Evolutionary conservation across 805 yeast species (phyloP), one percentile per base, ranked within the genome.

Genomic region (Yamadazyma paraphyllophila): DNA sequence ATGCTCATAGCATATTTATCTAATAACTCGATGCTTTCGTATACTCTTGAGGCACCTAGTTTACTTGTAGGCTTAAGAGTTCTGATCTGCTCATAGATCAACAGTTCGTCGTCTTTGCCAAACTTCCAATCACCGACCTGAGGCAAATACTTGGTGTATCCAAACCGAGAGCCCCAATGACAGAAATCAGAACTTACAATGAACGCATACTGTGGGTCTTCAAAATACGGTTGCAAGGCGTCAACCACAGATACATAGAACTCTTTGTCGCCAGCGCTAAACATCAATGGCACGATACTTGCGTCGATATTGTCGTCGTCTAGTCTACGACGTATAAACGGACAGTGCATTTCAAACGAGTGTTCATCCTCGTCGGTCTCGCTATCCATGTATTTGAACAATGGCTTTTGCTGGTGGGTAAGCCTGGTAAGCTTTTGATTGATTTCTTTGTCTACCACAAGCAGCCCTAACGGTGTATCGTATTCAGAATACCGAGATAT

Each of bases 271-370:
- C 83, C 68, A 11, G 80, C 81, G 16, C 96, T 83, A 4, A 94
- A 76, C 77, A 92, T 71, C 37, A 94, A 78, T 0, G 99, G 99
- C 2, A 94, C 74, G 7, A 92, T 77, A 29, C 62, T 11, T 42
- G 51, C n/a, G 53, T 71, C 50, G 10, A n/a, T 14, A 47, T 64
- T 54, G 7, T 60, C 56, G 4, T 58, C 51, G 2, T 58, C 54
- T 8, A 83, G 71, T 44, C 75, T 66, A 47, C 78, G 74, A 54
- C 78, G 74, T 7, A 88, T 66, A 48, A 79, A 83, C 0, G 98
- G 96, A 59, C 85, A 76, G 63, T 94, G 98, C 96, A 94, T 88
- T 58, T 94, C 99, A 57, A 94, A 80, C 42, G 94, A 84, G 62
- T 94, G 99, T 61, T 94, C 99, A 13, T 84, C 85, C 48, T 82